These are phyloP conservation scores for Fragaria vesca DNA, from an alignment of 306 rosid species.

Conservation along the genomic window DNA sequence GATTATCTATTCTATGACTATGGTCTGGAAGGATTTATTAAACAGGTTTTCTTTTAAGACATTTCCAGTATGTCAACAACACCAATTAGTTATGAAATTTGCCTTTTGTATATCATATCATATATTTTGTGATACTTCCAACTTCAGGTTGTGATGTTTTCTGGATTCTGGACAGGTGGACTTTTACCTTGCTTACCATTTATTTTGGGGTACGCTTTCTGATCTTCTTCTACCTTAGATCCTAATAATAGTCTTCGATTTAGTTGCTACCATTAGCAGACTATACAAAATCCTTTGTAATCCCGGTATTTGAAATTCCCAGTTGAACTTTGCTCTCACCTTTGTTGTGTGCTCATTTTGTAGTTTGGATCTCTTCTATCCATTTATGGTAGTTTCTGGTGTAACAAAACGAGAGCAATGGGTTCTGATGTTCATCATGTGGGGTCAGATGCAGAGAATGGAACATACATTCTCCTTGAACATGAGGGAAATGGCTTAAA, in stretches of 20 bases:
- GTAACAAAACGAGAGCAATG: slow-evolving; percentile 26
- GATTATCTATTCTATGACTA: background rate
- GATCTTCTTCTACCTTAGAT: slow-evolving; percentile 9
- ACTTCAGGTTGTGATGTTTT: slow-evolving; percentile 20
- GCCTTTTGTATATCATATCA: background rate
- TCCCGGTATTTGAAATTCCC: background rate
- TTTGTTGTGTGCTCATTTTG: slow-evolving; percentile 19
- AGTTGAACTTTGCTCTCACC: background rate
- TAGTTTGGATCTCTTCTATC: slow-evolving; percentile 67
- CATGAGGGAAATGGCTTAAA: slow-evolving; percentile 34
- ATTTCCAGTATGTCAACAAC: background rate
- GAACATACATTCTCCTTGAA: slow-evolving; percentile 46
- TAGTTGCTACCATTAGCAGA: background rate
- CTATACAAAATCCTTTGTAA: background rate
- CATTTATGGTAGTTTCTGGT: slow-evolving; percentile 51
- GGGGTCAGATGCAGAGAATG: slow-evolving; percentile 51
- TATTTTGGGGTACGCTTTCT: slow-evolving; percentile 65
- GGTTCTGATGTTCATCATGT: slow-evolving; percentile 22
- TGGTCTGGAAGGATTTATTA: background rate
- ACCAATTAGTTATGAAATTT: background rate
- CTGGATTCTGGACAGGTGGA: slow-evolving; percentile 65
- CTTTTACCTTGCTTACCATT: slow-evolving; percentile 63
- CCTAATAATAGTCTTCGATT: background rate
- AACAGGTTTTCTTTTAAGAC: background rate
- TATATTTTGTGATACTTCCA: background rate